Conservation (phyloP, 345 rosid genomes). For the Hypericum androsaemum region DNA sequence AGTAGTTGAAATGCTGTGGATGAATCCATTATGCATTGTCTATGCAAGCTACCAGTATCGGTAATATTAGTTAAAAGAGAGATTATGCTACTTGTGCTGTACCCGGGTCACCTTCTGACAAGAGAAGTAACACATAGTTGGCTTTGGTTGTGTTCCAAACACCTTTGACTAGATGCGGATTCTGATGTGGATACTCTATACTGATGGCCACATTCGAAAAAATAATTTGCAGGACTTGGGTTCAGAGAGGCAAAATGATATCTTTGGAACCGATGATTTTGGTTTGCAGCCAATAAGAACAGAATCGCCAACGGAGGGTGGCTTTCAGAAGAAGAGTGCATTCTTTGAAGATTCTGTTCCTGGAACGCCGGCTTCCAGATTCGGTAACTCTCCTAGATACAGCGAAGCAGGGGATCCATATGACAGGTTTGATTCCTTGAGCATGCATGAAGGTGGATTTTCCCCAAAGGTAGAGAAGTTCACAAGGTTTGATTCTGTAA, state of each 20-base stretch:
- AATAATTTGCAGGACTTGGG: slow-evolving; percentile 34
- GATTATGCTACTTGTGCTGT: too few species aligned
- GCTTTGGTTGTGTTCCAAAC: too few species aligned
- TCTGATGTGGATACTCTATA: slow-evolving; percentile 60
- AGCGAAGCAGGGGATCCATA: slow-evolving; percentile 65
- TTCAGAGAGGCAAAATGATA: slow-evolving; percentile 33
- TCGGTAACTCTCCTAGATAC: slow-evolving; percentile 72
- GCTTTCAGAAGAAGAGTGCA: slow-evolving; percentile 43
- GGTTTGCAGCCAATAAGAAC: slow-evolving; percentile 43
- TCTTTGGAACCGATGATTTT: slow-evolving; percentile 56
- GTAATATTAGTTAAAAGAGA: too few species aligned
- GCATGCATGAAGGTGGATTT: slow-evolving; percentile 47
- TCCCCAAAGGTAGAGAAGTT: slow-evolving; percentile 52
- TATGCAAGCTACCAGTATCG: too few species aligned
- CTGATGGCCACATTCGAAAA: slow-evolving; percentile 15
- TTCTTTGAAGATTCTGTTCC: slow-evolving; percentile 91
- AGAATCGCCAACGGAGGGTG: slow-evolving; percentile 49
- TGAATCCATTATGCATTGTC: too few species aligned
- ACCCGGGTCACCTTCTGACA: too few species aligned
- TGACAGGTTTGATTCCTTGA: slow-evolving; percentile 90
- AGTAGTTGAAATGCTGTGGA: too few species aligned
- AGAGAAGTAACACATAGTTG: too few species aligned
- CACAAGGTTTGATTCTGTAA: slow-evolving; percentile 61
- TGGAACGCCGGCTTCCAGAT: slow-evolving; percentile 67
- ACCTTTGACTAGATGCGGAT: slow-evolving; percentile 69